Percentiles rank a stretch among this genome's conserved stretches.
phyloP scores from a whole-genome alignment of 2,329 filamentous ascomycete species.

The Huntiella abstrusa region DNA sequence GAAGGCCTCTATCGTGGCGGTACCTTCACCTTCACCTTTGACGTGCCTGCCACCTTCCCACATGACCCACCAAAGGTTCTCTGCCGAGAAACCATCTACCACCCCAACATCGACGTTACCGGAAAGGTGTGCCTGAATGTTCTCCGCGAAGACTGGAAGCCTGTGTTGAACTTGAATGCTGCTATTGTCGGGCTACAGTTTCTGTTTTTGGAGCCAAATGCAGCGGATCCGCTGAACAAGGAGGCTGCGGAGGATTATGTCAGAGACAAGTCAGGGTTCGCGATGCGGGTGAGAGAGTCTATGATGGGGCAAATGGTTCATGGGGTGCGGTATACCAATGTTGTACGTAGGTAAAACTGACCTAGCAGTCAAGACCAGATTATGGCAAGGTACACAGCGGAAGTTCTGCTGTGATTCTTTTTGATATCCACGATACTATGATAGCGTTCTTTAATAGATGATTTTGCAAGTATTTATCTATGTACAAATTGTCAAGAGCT shows the following conservation, averaged over 20 bases:
- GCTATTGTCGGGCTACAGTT: constrained; percentile 93
- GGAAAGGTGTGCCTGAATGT: constrained; percentile 98
- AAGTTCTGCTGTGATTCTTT: too few species aligned
- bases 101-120: constrained; percentile 94
- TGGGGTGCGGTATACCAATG: background rate
- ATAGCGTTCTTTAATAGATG: too few species aligned
- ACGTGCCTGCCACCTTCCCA: constrained; percentile 86
- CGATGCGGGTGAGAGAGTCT: constrained; percentile 66
- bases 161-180: constrained; percentile 87
- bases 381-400: too few species aligned
- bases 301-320: constrained; percentile 39
- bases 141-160: constrained; percentile 95
- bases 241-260: constrained; percentile 88
- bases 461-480: too few species aligned
- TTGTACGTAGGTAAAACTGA: background rate
- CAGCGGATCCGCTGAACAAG: constrained; percentile 94
- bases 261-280: constrained; percentile 70
- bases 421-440: too few species aligned
- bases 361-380: too few species aligned
- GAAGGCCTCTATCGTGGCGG: constrained; percentile 80
- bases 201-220: constrained; percentile 92
- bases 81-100: constrained; percentile 96
- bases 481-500: too few species aligned
- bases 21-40: constrained; percentile 74
- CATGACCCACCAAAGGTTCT: constrained; percentile 96